Evolutionary conservation across 805 yeast genomes (phyloP), one percentile per base, ranked within the genome.

Genomic region (Lachancea sp.): DNA sequence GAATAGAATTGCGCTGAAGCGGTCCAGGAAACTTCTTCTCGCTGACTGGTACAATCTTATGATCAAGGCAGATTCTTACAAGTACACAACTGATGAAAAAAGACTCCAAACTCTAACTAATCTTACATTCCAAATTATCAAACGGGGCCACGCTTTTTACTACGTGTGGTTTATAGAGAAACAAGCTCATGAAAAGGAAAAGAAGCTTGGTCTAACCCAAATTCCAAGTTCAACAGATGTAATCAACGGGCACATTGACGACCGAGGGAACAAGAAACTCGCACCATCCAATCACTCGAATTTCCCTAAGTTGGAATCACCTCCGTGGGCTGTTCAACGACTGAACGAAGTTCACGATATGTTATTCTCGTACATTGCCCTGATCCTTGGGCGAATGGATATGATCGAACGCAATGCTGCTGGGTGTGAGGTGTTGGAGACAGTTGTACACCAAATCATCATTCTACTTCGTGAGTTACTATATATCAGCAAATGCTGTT

Each of bases 1-100:
- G 49, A 72, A 74, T 49, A 73, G 77, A 41, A 81, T 86, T 1
- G 60, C 74, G 3, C 77, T 85, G 13, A 69, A 86, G 45, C 78
- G 74, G 50, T 70, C 79, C 43, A 72, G 95, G 52, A 85, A 85
- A 60, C 72, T 79, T 32, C 63, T 85, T 45, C 70, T 85, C 27
- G 82, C 90, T 2, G 90, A 83, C 58, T 85, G 95, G 95, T 84
- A 85, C 51, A 80, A 79, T 42, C 67, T 85, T 34, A 81, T 84
- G 80, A 73, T 79, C 32, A 83, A 82, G 56, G 90, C 91, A 1
- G 84, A 82, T 50, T 85, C 82, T 33, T 83, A 77, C 55, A 78
- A 81, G 57, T 79, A 82, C 36, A 81, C 89, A 0, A 69, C 79
- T 22, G 77, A 74, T 42, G 66, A 68, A 20, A 69, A 71, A 30